A percentile compares a stretch with the other conserved stretches of the same genome.
These are phyloP conservation scores for Amanita subjunquillea DNA, from an alignment of 768 basidiomycete species.

Conservation along the genomic window DNA sequence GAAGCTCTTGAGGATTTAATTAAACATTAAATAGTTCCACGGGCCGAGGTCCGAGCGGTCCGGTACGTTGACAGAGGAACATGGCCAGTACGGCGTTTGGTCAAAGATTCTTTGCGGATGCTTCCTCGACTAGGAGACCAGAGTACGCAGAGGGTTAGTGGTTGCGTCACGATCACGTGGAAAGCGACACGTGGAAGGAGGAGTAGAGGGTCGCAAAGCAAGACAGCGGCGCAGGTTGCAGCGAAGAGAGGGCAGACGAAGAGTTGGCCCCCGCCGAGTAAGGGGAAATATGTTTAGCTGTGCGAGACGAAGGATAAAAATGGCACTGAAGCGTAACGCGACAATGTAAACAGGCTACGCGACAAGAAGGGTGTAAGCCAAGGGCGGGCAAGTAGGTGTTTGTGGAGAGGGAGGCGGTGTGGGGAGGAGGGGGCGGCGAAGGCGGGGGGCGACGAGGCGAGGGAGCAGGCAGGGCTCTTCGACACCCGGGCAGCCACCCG, in stretches of 20 bases:
- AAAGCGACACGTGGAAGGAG: slow-evolving; percentile 1
- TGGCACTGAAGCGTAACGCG: slow-evolving; percentile 1
- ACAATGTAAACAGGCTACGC: neutral
- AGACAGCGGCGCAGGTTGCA: neutral
- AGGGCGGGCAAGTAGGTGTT: neutral
- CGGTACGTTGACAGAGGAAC: no score
- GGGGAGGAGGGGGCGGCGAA: slow-evolving; percentile 2
- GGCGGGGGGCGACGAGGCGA: neutral
- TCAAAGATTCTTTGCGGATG: no score
- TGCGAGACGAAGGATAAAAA: neutral
- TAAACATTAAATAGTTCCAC: no score
- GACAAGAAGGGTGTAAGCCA: neutral
- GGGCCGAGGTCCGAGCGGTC: no score
- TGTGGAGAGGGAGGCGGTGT: slow-evolving; percentile 2
- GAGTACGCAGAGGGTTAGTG: neutral
- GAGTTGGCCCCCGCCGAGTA: neutral
- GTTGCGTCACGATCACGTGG: slow-evolving; percentile 6
- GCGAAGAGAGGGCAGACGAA: neutral
- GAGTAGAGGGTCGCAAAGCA: neutral
- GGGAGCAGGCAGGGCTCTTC: slow-evolving; percentile 12
- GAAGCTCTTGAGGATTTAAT: no score
- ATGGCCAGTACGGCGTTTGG: no score
- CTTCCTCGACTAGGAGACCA: no score
- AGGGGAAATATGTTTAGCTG: neutral
- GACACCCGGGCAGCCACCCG: slow-evolving; percentile 52